Percentiles rank a stretch among this genome's conserved stretches.
phyloP scores from a whole-genome alignment of 2,329 filamentous ascomycete species.

The Sclerotinia nivalis region DNA sequence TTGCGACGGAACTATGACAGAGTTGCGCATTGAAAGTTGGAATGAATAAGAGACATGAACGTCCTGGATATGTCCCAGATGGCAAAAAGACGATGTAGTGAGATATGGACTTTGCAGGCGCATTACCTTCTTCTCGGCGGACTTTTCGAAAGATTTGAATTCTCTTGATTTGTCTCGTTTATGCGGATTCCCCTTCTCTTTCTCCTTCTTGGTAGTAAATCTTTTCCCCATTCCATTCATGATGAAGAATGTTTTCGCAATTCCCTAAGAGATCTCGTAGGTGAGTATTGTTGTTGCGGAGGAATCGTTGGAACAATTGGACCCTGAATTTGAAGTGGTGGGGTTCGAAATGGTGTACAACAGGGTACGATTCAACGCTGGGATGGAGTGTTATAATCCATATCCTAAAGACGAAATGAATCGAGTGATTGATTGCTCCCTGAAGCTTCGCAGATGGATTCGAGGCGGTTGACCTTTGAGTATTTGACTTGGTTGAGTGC shows the following conservation, averaged over 20 bases:
- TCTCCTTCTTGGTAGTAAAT: conserved; percentile 71
- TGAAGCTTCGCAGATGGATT: neutral
- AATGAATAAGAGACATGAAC: neutral
- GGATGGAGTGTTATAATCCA: conserved; percentile 1
- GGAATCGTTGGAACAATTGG: neutral
- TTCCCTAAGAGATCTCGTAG: accelerated
- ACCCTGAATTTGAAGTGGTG: neutral
- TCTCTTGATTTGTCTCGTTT: conserved; percentile 58
- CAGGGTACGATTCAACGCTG: neutral
- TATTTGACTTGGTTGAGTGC: neutral
- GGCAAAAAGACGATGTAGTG: conserved; percentile 23
- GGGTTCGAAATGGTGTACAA: neutral
- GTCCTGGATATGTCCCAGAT: conserved; percentile 24
- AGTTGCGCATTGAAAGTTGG: conserved; percentile 25
- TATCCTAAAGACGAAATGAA: neutral
- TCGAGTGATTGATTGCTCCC: neutral
- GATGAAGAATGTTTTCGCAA: neutral
- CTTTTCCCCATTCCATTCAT: conserved; percentile 50
- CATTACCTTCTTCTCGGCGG: conserved; percentile 50
- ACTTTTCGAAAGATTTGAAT: conserved; percentile 38
- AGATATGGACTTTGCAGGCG: conserved; percentile 24
- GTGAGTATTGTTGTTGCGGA: neutral
- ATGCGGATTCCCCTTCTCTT: conserved; percentile 49
- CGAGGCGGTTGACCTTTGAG: neutral
- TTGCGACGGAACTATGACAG: conserved; percentile 28